Evolutionary conservation across 2,329 filamentous ascomycete species (phyloP).

Genomic region (Ceratocystis smalleyi): DNA sequence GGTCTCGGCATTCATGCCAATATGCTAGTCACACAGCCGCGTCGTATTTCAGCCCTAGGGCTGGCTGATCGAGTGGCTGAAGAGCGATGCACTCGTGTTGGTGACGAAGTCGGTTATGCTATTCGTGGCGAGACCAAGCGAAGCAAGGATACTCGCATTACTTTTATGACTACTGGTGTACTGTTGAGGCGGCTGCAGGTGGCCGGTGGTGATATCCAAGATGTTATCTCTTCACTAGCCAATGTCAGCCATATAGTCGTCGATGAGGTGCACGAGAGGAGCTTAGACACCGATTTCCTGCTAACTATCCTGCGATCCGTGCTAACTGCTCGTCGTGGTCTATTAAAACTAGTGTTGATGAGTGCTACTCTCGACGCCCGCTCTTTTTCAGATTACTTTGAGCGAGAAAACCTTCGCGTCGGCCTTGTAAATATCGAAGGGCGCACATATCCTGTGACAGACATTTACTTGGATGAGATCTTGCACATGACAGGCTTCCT

Average conservation of each 20-base stretch:
- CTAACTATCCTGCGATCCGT: conserved; percentile 77
- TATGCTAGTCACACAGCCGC: conserved; percentile 89
- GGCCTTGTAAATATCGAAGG: conserved; percentile 76
- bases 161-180: conserved; percentile 91
- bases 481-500: conserved; percentile 63
- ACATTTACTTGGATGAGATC: conserved; percentile 81
- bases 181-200: conserved; percentile 70
- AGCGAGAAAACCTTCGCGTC: conserved; percentile 48
- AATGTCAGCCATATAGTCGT: conserved; percentile 92
- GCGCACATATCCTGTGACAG: conserved; percentile 75
- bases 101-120: conserved; percentile 78
- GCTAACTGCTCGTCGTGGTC: conserved; percentile 53
- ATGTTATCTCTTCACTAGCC: conserved; percentile 65
- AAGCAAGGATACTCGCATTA: conserved; percentile 65
- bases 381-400: conserved; percentile 75
- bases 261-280: conserved; percentile 92
- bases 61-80: conserved; percentile 89
- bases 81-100: conserved; percentile 67
- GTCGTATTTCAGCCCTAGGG: conserved; percentile 84
- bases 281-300: conserved; percentile 86
- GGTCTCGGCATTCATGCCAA: conserved; percentile 64
- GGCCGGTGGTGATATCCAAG: conserved; percentile 41
- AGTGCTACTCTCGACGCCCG: conserved; percentile 85
- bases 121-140: conserved; percentile 81
- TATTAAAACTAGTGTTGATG: conserved; percentile 87